phyloP scores from a whole-genome alignment of 495 filamentous ascomycete species.

The Xylaria acuta region DNA sequence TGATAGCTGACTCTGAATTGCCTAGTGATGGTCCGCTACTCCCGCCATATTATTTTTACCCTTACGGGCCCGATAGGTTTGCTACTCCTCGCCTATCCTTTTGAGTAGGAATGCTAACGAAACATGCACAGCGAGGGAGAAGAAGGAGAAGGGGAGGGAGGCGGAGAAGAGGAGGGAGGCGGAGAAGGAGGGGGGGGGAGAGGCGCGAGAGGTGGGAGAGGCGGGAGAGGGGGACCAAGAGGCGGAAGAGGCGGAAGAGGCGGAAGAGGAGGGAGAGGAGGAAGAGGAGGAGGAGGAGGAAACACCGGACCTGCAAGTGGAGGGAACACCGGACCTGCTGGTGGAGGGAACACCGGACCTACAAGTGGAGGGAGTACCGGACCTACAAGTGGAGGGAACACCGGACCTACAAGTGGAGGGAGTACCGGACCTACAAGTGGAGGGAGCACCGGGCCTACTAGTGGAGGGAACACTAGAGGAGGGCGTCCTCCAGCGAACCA shows the following conservation, averaged over 20 bases:
- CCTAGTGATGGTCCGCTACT: not conserved
- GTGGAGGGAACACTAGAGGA: not conserved
- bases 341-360: not conserved
- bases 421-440: too few species aligned
- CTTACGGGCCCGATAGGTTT: not conserved
- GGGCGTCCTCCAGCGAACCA: not conserved
- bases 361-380: too few species aligned
- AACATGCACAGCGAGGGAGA: too few species aligned
- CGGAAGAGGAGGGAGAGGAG: not conserved
- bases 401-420: too few species aligned
- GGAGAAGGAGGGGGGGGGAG: not conserved
- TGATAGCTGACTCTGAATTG: not conserved
- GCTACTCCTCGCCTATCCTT: not conserved
- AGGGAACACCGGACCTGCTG: too few species aligned
- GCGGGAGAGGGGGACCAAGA: not conserved
- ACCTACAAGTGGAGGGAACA: not conserved
- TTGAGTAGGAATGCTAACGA: not conserved
- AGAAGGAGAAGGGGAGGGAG: too few species aligned
- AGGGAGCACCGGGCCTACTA: too few species aligned
- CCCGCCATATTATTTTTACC: not conserved
- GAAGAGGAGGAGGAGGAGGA: not conserved
- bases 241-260: not conserved
- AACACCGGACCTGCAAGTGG: too few species aligned
- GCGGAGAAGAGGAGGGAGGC: too few species aligned
- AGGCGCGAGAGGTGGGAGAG: not conserved